phyloP scores from a whole-genome alignment of 768 basidiomycete species.

The Boletus fagicola region DNA sequence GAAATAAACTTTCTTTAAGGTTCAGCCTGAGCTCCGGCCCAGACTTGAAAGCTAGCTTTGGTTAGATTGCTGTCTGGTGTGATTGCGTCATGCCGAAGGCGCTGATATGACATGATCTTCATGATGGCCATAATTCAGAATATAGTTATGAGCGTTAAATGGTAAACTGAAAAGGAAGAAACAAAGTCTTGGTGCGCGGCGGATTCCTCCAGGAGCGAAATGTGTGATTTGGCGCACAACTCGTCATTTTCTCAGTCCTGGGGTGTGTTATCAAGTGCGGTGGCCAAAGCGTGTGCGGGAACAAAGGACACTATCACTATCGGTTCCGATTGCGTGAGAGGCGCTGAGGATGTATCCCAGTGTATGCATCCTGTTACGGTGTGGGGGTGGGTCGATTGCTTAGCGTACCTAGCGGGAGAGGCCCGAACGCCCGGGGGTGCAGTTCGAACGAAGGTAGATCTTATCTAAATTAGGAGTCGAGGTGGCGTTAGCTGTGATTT shows the following conservation, averaged over 20 bases:
- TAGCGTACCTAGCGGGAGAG: not conserved
- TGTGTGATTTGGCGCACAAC: not conserved
- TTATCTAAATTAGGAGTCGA: not conserved
- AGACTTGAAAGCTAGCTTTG: not conserved
- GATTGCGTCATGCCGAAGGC: not conserved
- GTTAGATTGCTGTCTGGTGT: not conserved
- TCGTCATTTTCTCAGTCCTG: not conserved
- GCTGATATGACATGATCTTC: not conserved
- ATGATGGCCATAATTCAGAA: not conserved
- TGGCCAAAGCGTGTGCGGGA: not conserved
- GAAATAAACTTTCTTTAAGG: not conserved
- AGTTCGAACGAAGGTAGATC: not conserved
- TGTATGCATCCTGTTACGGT: not conserved
- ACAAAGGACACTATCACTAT: too few species aligned
- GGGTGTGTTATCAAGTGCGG: not conserved
- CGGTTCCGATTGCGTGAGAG: not conserved
- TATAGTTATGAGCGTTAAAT: not conserved
- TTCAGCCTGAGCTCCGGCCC: not conserved
- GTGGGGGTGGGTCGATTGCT: not conserved
- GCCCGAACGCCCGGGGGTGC: not conserved
- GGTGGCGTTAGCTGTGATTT: not conserved
- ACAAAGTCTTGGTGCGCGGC: not conserved
- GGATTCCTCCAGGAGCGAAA: not conserved
- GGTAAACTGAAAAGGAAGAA: not conserved
- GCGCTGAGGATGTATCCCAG: not conserved